These are phyloP conservation scores for Cordyceps farinosa DNA, from an alignment of 2,329 filamentous ascomycete genomes.

Conservation along the genomic window DNA sequence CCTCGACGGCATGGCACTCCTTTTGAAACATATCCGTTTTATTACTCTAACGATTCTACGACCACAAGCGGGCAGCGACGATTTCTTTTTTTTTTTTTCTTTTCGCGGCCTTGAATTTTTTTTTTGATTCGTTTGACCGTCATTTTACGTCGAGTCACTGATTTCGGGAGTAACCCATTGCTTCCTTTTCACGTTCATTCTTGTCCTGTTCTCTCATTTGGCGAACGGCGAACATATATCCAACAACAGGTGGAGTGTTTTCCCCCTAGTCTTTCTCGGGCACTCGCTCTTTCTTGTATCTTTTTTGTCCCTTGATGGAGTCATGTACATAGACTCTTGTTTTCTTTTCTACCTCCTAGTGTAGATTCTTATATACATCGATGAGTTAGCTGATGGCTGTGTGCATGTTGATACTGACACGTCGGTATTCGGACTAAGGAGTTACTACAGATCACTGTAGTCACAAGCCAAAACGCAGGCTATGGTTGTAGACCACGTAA, in stretches of 20 bases:
- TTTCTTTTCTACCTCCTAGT: not conserved
- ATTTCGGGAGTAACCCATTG: not conserved
- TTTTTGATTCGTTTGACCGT: not conserved
- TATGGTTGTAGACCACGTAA: not conserved
- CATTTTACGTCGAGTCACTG: not conserved
- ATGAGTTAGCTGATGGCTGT: not conserved
- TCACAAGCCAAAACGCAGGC: not conserved
- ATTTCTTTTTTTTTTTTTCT: conserved; percentile 5
- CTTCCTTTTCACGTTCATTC: not conserved
- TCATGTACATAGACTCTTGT: not conserved
- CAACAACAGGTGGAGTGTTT: not conserved
- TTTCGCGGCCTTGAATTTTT: conserved; percentile 6
- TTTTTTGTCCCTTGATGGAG: not conserved
- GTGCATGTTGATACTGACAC: not conserved
- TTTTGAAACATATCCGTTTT: not conserved
- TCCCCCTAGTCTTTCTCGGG: not conserved
- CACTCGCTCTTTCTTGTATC: not conserved
- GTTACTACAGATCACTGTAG: not conserved
- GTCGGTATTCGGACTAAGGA: too few relatives aligned
- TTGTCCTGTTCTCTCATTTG: not conserved
- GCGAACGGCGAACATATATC: not conserved
- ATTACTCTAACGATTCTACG: conserved; percentile 16
- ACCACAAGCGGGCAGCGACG: conserved; percentile 10
- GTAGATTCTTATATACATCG: not conserved
- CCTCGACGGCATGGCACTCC: conserved; percentile 5